Evolutionary conservation across 495 filamentous ascomycete species (phyloP), one percentile per base, ranked within the genome.

Genomic region (Glonium stellatum): DNA sequence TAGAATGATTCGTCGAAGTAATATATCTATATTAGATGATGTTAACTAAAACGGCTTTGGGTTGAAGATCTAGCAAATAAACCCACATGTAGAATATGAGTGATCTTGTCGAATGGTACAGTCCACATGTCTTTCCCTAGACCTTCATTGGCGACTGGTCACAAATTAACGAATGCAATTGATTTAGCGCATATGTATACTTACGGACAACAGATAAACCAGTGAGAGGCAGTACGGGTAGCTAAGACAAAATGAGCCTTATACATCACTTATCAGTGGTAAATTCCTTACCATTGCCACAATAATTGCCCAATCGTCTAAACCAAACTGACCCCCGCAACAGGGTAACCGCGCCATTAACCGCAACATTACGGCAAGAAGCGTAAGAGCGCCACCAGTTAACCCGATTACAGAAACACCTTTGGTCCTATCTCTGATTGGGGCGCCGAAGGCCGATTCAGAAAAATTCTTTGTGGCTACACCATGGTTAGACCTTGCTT

Each of bases 1-100:
- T 79, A 79, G 50, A 76, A 54, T 0, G 49, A 34, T 35, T 66
- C 63, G 41, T 61, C 64, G 27, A 59, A 66, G 39, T 62, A 66
- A 34, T 63, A 66, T 21, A 66, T 57, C 64, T n/a, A n/a, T n/a
- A n/a, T n/a, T 66, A 31, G 1, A 48, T 9, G 47, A 23, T n/a
- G 39, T 3, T 23, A 0, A 1, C 25, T 18, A 42, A 36, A 19
- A 47, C 4, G 54, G 58, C 11, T 1, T 39, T 8, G 36, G 36
- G 36, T 8, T 50, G 19, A 39, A 39, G 15, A 18, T 42, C 3
- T 34, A 31, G 21, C 18, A 18, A 11, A n/a, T 5, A 10, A 53
- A 48, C 58, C 41, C 39, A 65, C 63, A 23, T 55, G 58, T 11
- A 66, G 41, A 11, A 66, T 63, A 9, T 27, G 4, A 4, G 59